phyloP scores from a whole-genome alignment of 768 basidiomycete genomes.

The Pleurotus eryngii region DNA sequence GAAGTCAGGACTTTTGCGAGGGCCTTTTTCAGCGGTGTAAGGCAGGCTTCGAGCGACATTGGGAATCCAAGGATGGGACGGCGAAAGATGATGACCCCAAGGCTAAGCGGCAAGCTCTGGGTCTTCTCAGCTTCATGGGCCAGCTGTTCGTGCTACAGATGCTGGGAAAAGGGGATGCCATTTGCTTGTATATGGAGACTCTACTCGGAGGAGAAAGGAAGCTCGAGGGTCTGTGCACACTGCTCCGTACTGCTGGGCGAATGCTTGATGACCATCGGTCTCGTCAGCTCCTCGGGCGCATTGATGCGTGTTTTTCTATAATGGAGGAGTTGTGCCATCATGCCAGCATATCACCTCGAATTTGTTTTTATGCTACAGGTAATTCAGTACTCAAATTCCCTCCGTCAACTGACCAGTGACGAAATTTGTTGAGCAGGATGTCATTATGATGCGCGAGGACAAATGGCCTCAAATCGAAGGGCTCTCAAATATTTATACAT shows the following conservation, averaged over 20 bases:
- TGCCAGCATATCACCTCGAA: slow-evolving; percentile 76
- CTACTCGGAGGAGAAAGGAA: slow-evolving; percentile 94
- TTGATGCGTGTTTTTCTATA: slow-evolving; percentile 91
- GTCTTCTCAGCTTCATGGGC: slow-evolving; percentile 97
- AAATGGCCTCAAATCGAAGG: slow-evolving; percentile 63
- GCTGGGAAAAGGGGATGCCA: slow-evolving; percentile 89
- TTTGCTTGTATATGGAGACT: slow-evolving; percentile 98
- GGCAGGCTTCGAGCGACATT: slow-evolving; percentile 95
- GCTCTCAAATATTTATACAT: slow-evolving; percentile 75
- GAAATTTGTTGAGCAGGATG: slow-evolving; percentile 53
- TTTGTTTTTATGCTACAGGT: slow-evolving; percentile 95
- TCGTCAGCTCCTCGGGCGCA: slow-evolving; percentile 73
- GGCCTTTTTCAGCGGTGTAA: slow-evolving; percentile 96
- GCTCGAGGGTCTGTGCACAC: slow-evolving; percentile 92
- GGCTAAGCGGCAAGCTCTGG: slow-evolving; percentile 95
- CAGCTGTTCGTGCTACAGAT: slow-evolving; percentile 99
- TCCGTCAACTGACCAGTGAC: slow-evolving; percentile 4
- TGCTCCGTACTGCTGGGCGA: slow-evolving; percentile 84
- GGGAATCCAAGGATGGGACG: slow-evolving; percentile 84
- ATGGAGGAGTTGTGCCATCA: slow-evolving; percentile 82
- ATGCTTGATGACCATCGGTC: slow-evolving; percentile 58
- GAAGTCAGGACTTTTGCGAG: slow-evolving; percentile 93
- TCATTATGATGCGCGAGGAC: slow-evolving; percentile 77
- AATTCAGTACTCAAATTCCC: slow-evolving; percentile 19
- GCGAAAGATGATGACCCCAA: slow-evolving; percentile 96